Percentiles rank a stretch among this genome's conserved stretches.
Conservation (phyloP, 208 protist species). For the Leptomonas seymouri region DNA sequence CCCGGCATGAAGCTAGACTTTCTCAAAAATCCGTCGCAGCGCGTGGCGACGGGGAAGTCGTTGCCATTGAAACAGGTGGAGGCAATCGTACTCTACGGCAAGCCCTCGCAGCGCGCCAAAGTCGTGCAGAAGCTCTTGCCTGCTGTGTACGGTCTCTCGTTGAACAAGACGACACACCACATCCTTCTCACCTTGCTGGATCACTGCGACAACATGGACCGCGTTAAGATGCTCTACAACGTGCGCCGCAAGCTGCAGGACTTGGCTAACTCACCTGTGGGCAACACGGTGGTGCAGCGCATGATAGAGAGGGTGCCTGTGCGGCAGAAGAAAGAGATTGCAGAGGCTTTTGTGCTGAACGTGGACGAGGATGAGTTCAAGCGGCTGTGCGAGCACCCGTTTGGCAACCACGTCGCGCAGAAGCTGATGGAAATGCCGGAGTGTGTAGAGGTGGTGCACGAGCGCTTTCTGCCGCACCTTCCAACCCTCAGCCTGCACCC, state of each 20-base stretch:
- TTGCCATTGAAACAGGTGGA: constrained; percentile 89
- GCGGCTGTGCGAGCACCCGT: constrained; percentile 75
- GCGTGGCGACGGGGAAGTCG: constrained; percentile 74
- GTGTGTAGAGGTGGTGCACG: constrained; percentile 66
- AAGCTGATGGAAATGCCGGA: constrained; percentile 77
- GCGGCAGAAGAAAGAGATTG: constrained; percentile 82
- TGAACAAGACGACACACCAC: constrained; percentile 82
- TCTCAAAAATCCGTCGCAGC: constrained; percentile 87
- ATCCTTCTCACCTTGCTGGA: constrained; percentile 76
- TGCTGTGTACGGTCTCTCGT: constrained; percentile 66
- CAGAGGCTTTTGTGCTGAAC: constrained; percentile 84
- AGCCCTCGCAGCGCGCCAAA: constrained; percentile 78
- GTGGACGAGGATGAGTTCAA: constrained; percentile 76
- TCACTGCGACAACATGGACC: constrained; percentile 74
- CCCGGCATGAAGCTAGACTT: constrained; percentile 87
- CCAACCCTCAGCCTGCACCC: constrained; percentile 44
- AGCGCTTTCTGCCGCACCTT: constrained; percentile 49
- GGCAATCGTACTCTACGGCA: constrained; percentile 86
- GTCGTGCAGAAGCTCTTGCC: constrained; percentile 83
- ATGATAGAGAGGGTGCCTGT: constrained; percentile 77
- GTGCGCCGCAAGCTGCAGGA: constrained; percentile 81
- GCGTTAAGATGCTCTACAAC: constrained; percentile 84
- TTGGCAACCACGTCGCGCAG: constrained; percentile 89
- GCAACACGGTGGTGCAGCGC: constrained; percentile 82
- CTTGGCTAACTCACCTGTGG: constrained; percentile 66